Evolutionary conservation across 2,329 filamentous ascomycete genomes (phyloP), one percentile per base, ranked within the genome.

Genomic region (Aspergillus sp.): DNA sequence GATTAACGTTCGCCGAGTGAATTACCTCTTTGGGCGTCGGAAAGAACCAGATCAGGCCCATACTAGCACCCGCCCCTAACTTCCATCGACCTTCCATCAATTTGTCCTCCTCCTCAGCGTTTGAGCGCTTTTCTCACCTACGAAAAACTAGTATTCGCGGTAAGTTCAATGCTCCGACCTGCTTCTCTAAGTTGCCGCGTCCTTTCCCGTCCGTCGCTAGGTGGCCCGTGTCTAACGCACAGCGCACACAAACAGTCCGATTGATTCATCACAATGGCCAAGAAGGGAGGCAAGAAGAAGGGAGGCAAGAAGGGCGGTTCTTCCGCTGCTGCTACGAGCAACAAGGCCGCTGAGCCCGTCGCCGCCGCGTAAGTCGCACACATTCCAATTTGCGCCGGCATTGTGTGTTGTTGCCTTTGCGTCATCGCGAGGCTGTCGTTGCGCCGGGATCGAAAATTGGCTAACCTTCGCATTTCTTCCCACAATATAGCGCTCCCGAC

Each of bases 271-370:
- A 70, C 47, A 54, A 72, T 73, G 70, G 34, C 68, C 36, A 73
- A 72, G 66, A 72, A 71, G 64, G 68, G 70, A 64, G 70, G 70
- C 64, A 73, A 67, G 57, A 22, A 48, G 20, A 66, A 71, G 62
- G 71, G 69, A 60, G 66, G 66, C 55, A 67, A 66, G 55, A 66
- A 67, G 60, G 62, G 65, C 38, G 63, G 62, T 18, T 66, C 64
- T 22, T 62, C 64, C 44, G 62, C 61, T 18, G 59, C 59, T 15
- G 62, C 63, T 4, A 55, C 57, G 12, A 49, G 8, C 24, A 66
- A 71, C 62, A 68, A 68, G 60, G 61, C 59, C 50, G 56, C 53
- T 42, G 69, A 71, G 42, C 60, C 68, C 18, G 72, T 71, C 57
- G 63, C 65, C 47, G 56, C 70, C 41, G 60, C 70, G 74, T 76